Evolutionary conservation across 371 early-diverging fungal species (phyloP).

Genomic region (Lichtheimia hyalospora): DNA sequence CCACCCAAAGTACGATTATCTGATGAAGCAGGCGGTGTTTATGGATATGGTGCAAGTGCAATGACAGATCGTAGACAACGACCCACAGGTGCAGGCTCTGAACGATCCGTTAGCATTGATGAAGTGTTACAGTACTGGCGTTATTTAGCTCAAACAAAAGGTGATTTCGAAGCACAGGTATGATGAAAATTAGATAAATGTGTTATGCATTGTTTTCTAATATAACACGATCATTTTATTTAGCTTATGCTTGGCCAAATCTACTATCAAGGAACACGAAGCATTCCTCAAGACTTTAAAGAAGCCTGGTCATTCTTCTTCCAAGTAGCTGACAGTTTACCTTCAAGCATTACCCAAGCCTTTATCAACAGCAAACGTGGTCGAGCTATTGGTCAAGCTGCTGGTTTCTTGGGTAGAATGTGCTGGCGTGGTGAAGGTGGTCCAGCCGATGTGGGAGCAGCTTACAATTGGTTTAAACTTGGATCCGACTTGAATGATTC

Average conservation of each 20-base stretch:
- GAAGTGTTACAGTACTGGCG: constrained; percentile 82
- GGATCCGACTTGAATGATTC: constrained; percentile 69
- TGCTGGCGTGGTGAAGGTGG: constrained; percentile 92
- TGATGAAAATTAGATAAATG: background rate
- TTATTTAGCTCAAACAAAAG: constrained; percentile 68
- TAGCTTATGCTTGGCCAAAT: constrained; percentile 74
- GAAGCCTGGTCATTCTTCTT: constrained; percentile 63
- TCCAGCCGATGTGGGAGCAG: constrained; percentile 52
- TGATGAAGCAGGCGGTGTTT: constrained; percentile 81
- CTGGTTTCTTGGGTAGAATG: constrained; percentile 85
- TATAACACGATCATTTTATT: background rate
- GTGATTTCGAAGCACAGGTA: constrained; percentile 66
- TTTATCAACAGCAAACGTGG: constrained; percentile 23
- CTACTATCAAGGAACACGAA: constrained; percentile 78
- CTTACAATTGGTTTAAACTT: constrained; percentile 73
- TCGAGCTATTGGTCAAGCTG: constrained; percentile 62
- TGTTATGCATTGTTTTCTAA: background rate
- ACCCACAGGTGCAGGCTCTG: constrained; percentile 17
- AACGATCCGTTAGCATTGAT: constrained; percentile 54
- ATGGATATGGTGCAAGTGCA: constrained; percentile 71
- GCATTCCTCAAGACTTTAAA: constrained; percentile 62
- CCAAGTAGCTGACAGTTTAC: constrained; percentile 37
- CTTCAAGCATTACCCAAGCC: constrained; percentile 24
- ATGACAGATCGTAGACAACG: constrained; percentile 31
- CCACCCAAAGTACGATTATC: constrained; percentile 69